Percentiles rank a stretch among this genome's conserved stretches.
phyloP scores from a whole-genome alignment of 1,139 yeast genomes.

The Pichia sp. region DNA sequence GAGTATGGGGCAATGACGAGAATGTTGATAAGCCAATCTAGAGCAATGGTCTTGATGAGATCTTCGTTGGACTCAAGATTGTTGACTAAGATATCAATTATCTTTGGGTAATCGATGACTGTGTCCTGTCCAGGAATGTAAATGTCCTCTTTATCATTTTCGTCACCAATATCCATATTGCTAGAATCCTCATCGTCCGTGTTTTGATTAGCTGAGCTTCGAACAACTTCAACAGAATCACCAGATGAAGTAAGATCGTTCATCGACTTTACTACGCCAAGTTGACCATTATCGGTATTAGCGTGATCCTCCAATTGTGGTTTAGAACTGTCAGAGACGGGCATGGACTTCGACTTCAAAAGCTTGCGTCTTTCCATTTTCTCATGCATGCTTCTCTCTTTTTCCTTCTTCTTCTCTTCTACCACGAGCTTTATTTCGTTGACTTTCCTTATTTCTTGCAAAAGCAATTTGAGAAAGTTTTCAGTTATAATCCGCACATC shows the following conservation, averaged over 20 bases:
- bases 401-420: constrained; percentile 18
- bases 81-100: constrained; percentile 72
- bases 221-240: no score
- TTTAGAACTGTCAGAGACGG: no score
- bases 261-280: no score
- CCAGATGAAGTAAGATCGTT: no score
- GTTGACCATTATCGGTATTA: not conserved
- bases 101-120: constrained; percentile 69
- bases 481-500: constrained; percentile 88
- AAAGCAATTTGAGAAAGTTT: constrained; percentile 62
- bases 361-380: no score
- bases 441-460: constrained; percentile 74
- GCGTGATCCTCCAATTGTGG: not conserved
- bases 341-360: no score
- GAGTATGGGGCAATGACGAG: constrained; percentile 71
- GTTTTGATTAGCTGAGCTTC: constrained; percentile 9
- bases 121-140: constrained; percentile 86
- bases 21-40: constrained; percentile 78
- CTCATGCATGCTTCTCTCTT: constrained; percentile 17
- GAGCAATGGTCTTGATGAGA: constrained; percentile 72
- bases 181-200: constrained; percentile 9
- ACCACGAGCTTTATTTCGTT: constrained; percentile 53
- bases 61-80: constrained; percentile 69
- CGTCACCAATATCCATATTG: not conserved
- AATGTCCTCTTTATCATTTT: constrained; percentile 38